These are phyloP conservation scores for Linum usitatissimum DNA, from an alignment of 345 rosid genomes.

Conservation along the genomic window DNA sequence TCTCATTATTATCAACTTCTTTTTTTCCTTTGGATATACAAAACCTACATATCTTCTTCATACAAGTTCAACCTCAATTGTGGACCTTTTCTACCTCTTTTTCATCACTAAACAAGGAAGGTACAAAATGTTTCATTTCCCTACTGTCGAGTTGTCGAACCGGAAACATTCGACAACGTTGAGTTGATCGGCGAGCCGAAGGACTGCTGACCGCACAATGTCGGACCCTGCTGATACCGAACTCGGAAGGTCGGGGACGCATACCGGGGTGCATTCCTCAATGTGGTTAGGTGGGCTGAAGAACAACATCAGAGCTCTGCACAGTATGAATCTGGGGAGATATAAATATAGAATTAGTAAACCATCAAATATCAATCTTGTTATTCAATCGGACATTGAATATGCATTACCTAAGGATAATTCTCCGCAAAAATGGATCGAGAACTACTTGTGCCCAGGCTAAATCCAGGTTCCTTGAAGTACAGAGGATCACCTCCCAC, in stretches of 20 bases:
- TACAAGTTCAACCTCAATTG: too few species aligned
- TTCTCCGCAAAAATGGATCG: slow-evolving; percentile 78
- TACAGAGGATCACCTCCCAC: slow-evolving; percentile 87
- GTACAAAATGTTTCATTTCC: not conserved
- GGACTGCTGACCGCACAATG: slow-evolving; percentile 39
- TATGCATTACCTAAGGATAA: slow-evolving; percentile 63
- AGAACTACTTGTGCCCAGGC: slow-evolving; percentile 91
- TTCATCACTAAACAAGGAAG: not conserved
- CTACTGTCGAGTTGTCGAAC: slow-evolving; percentile 22
- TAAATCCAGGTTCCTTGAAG: slow-evolving; percentile 58
- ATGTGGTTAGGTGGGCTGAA: slow-evolving; percentile 35
- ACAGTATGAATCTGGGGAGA: slow-evolving; percentile 74
- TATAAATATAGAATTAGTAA: not conserved
- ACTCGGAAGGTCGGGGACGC: slow-evolving; percentile 69
- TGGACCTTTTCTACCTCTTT: too few species aligned
- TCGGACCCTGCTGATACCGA: slow-evolving; percentile 45
- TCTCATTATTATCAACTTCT: slow-evolving; percentile 13
- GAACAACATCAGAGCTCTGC: slow-evolving; percentile 49
- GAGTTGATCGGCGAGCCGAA: slow-evolving; percentile 49
- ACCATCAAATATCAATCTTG: too few species aligned
- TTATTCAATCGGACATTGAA: too few species aligned
- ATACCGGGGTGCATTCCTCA: slow-evolving; percentile 56
- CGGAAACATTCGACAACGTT: slow-evolving; percentile 48
- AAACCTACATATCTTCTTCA: not conserved
- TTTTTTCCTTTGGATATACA: not conserved